Evolutionary conservation across 345 rosid species (phyloP).

Genomic region (Camelina hispida): DNA sequence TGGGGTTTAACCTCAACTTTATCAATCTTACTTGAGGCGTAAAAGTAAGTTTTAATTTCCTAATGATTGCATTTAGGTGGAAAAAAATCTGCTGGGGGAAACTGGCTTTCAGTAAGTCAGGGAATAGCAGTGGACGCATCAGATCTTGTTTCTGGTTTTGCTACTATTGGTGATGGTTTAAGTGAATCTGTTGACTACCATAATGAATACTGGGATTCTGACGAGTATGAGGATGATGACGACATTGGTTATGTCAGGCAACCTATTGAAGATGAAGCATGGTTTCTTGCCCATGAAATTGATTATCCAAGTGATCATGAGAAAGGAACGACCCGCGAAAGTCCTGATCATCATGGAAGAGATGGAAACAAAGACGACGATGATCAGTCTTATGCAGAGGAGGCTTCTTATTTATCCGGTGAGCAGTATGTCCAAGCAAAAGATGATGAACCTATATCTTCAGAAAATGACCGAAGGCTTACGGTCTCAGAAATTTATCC

Average conservation of each 20-base stretch:
- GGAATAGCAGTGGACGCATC: constrained; percentile 97
- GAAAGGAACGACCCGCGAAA: constrained; percentile 69
- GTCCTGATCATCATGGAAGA: constrained; percentile 81
- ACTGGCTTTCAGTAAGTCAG: constrained; percentile 97
- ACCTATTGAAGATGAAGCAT: constrained; percentile 96
- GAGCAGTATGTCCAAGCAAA: constrained; percentile 75
- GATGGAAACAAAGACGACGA: constrained; percentile 81
- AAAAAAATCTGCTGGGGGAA: constrained; percentile 85
- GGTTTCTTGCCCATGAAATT: constrained; percentile 99
- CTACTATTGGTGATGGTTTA: constrained; percentile 93
- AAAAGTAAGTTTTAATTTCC: constrained; percentile 25
- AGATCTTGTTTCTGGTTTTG: constrained; percentile 98
- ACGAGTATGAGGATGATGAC: constrained; percentile 96
- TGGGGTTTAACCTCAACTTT: not conserved
- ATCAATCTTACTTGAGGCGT: constrained; percentile 19
- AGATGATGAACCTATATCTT: constrained; percentile 63
- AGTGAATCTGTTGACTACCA: constrained; percentile 93
- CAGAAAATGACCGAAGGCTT: constrained; percentile 79
- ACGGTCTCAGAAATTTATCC: constrained; percentile 70
- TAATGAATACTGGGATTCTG: constrained; percentile 98
- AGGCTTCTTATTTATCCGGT: constrained; percentile 94
- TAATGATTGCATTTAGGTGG: constrained; percentile 57
- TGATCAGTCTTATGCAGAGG: constrained; percentile 92
- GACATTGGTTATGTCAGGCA: constrained; percentile 98
- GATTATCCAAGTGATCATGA: constrained; percentile 99